Conservation (phyloP, 805 yeast genomes). For the Ogataea corticis region DNA sequence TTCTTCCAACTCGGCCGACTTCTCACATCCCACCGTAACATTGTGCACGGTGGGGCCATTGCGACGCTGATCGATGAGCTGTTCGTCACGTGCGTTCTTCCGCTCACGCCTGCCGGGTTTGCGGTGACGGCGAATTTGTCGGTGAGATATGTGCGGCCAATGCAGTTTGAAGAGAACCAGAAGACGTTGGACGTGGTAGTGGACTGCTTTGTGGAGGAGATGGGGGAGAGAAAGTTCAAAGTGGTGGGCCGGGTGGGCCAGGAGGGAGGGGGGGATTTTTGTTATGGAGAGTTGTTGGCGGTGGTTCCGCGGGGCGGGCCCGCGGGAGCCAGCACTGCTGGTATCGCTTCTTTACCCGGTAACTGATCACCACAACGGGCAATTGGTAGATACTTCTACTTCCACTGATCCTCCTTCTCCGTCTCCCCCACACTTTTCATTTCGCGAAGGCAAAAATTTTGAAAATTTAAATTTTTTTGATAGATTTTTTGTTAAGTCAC, state of each 20-base stretch:
- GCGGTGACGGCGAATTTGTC: slow-evolving; percentile 53
- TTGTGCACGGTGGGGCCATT: slow-evolving; percentile 55
- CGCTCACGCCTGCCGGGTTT: slow-evolving; percentile 41
- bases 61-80: slow-evolving; percentile 56
- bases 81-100: slow-evolving; percentile 51
- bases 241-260: not conserved
- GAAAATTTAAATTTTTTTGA: no score
- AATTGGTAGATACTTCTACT: no score
- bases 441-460: not conserved
- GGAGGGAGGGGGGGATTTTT: not conserved
- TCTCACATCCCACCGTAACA: slow-evolving; percentile 48
- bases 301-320: slow-evolving; percentile 5
- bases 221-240: slow-evolving; percentile 2
- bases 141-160: slow-evolving; percentile 40
- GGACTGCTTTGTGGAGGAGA: slow-evolving; percentile 24
- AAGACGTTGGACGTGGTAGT: slow-evolving; percentile 21
- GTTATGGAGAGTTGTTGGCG: slow-evolving; percentile 2
- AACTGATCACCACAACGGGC: no score
- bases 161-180: slow-evolving; percentile 14
- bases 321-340: no score
- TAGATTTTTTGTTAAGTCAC: no score
- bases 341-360: no score
- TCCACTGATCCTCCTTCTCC: not conserved
- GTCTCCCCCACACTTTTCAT: not conserved
- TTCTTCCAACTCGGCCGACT: slow-evolving; percentile 48